phyloP scores from a whole-genome alignment of 139 green algal species.

The Monoraphidium neglectum region DNA sequence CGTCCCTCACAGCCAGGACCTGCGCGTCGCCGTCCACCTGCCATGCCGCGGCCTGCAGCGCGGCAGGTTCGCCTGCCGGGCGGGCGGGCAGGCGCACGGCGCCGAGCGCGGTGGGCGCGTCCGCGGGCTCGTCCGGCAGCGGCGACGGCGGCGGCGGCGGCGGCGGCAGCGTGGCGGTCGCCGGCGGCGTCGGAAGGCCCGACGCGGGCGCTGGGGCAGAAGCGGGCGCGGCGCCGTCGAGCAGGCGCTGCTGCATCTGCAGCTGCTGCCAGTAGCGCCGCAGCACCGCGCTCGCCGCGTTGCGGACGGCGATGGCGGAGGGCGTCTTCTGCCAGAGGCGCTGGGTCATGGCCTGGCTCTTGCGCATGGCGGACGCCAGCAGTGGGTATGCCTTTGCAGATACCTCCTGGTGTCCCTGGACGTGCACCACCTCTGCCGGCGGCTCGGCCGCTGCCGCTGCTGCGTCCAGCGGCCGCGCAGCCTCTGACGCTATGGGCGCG shows the following conservation, averaged over 20 bases:
- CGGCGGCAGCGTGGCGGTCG: too few species aligned
- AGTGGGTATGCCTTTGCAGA: not conserved
- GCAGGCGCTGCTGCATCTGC: slow-evolving; percentile 8
- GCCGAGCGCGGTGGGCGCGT: too few species aligned
- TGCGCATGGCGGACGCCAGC: slow-evolving; percentile 16
- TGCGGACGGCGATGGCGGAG: slow-evolving; percentile 5
- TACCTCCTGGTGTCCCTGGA: not conserved
- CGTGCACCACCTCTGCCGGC: slow-evolving; percentile 1
- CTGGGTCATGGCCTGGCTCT: slow-evolving; percentile 16
- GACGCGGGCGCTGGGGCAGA: too few species aligned
- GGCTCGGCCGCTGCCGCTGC: not conserved
- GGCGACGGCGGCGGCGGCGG: too few species aligned
- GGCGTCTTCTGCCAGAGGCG: slow-evolving; percentile 18
- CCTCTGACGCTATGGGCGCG: too few species aligned
- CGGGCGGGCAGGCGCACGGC: too few species aligned
- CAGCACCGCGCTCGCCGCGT: slow-evolving; percentile 5
- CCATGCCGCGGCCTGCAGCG: too few species aligned
- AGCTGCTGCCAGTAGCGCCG: slow-evolving; percentile 23
- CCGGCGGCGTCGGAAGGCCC: too few species aligned
- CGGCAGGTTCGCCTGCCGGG: too few species aligned
- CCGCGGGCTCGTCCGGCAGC: too few species aligned
- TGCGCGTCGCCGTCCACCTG: not conserved
- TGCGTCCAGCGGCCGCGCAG: too few species aligned
- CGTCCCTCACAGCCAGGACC: slow-evolving; percentile 14
- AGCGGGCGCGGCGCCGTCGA: too few species aligned